Conservation (phyloP, 129 eudicot genomes). For the Tagetes patula region DNA sequence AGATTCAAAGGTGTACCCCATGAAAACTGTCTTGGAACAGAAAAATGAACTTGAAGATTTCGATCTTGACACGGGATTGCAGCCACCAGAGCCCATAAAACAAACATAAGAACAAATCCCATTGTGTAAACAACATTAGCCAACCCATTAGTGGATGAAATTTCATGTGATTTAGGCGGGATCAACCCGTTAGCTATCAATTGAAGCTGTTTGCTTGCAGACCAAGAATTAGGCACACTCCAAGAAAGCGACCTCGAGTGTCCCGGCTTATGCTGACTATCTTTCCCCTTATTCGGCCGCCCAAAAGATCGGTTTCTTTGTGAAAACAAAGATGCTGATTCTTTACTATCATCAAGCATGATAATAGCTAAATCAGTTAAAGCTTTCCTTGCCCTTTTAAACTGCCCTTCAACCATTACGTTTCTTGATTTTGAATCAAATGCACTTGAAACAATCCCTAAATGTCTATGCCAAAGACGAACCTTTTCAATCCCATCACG, state of each 20-base stretch:
- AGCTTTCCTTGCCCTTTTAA: constrained; percentile 73
- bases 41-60: constrained; percentile 50
- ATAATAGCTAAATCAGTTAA: constrained; percentile 70
- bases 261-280: constrained; percentile 43
- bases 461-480: constrained; percentile 59
- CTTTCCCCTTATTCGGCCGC: constrained; percentile 57
- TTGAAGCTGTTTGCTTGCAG: constrained; percentile 91
- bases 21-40: constrained; percentile 64
- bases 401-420: constrained; percentile 56
- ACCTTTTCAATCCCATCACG: constrained; percentile 81
- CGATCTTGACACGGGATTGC: constrained; percentile 92
- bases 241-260: constrained; percentile 82
- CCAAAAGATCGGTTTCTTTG: constrained; percentile 71
- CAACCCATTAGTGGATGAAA: constrained; percentile 60
- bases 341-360: constrained; percentile 67
- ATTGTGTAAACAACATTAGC: constrained; percentile 61
- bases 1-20: constrained; percentile 63
- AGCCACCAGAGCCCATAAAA: constrained; percentile 77
- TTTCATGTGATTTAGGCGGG: constrained; percentile 62
- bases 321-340: constrained; percentile 50
- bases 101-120: constrained; percentile 73
- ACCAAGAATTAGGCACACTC: constrained; percentile 89
- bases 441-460: constrained; percentile 63
- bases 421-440: constrained; percentile 51
- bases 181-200: constrained; percentile 55